Percentiles rank a stretch among this genome's conserved stretches.
Conservation (phyloP, 2,329 filamentous ascomycete species). For the Blastomyces emzantsi region DNA sequence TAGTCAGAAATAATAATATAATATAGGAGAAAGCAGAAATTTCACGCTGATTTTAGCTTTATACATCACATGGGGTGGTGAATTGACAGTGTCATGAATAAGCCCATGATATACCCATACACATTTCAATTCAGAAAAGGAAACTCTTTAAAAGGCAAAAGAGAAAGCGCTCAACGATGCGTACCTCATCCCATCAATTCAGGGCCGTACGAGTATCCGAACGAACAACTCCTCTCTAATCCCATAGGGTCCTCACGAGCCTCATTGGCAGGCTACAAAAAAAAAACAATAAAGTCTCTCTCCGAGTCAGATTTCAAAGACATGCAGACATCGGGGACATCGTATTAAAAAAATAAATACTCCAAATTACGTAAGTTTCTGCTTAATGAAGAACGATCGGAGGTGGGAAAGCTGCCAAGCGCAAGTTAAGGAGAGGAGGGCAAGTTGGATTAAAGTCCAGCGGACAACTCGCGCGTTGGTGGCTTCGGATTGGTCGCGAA, state of each 20-base stretch:
- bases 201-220: not conserved
- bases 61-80: not conserved
- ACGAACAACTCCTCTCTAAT: not conserved
- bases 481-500: slow-evolving; percentile 91
- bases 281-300: not conserved
- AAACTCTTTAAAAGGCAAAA: not conserved
- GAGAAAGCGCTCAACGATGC: not conserved
- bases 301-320: not conserved
- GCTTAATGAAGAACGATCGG: slow-evolving; percentile 98
- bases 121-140: not conserved
- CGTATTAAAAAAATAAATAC: not conserved
- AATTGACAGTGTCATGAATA: slow-evolving; percentile 3
- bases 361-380: slow-evolving; percentile 72
- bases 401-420: slow-evolving; percentile 96
- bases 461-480: slow-evolving; percentile 87
- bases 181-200: not conserved
- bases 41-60: not conserved
- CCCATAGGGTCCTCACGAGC: not conserved
- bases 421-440: slow-evolving; percentile 76
- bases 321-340: not conserved
- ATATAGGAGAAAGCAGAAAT: not conserved
- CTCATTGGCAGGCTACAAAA: not conserved
- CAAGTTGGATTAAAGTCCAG: slow-evolving; percentile 87
- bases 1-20: not conserved
- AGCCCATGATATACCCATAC: slow-evolving; percentile 1